These are phyloP conservation scores for Auricularia cornea DNA, from an alignment of 768 basidiomycete species.

Conservation along the genomic window DNA sequence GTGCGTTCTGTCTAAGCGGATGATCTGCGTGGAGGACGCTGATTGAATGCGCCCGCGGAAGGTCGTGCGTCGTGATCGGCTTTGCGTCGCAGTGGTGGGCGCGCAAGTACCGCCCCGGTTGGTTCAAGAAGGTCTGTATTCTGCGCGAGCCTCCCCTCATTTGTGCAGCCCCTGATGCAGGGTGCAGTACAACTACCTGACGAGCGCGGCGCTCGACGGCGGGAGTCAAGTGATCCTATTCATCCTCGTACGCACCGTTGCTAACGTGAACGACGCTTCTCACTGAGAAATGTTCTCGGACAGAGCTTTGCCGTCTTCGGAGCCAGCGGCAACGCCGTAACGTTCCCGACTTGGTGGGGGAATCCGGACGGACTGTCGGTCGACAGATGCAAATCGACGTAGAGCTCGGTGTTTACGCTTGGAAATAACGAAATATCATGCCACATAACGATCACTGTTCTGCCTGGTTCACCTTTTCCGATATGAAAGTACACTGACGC, in stretches of 20 bases:
- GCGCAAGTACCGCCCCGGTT: slow-evolving; percentile 31
- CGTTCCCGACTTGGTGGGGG: slow-evolving; percentile 41
- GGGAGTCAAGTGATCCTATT: slow-evolving; percentile 42
- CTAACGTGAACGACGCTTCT: slow-evolving; percentile 5
- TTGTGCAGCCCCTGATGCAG: background rate
- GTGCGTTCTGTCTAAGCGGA: background rate
- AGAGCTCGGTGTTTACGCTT: too few species aligned
- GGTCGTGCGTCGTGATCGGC: slow-evolving; percentile 43
- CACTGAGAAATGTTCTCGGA: background rate
- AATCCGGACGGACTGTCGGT: slow-evolving; percentile 17
- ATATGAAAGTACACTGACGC: too few species aligned
- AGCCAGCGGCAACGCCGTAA: slow-evolving; percentile 34
- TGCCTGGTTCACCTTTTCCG: too few species aligned
- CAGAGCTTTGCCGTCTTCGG: slow-evolving; percentile 29
- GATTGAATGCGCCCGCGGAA: slow-evolving; percentile 17
- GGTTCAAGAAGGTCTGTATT: slow-evolving; percentile 39
- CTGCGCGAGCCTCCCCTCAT: background rate
- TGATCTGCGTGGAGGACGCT: slow-evolving; percentile 16
- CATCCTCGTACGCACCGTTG: slow-evolving; percentile 32
- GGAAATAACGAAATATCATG: too few species aligned
- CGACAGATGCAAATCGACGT: slow-evolving; percentile 12
- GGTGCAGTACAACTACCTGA: slow-evolving; percentile 34
- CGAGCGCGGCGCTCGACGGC: slow-evolving; percentile 42
- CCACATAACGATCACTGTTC: too few species aligned
- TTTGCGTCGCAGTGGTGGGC: slow-evolving; percentile 42